Base-by-base conservation (phyloP, 1,139 yeast species). In the Magnusiomyces sp. region DNA sequence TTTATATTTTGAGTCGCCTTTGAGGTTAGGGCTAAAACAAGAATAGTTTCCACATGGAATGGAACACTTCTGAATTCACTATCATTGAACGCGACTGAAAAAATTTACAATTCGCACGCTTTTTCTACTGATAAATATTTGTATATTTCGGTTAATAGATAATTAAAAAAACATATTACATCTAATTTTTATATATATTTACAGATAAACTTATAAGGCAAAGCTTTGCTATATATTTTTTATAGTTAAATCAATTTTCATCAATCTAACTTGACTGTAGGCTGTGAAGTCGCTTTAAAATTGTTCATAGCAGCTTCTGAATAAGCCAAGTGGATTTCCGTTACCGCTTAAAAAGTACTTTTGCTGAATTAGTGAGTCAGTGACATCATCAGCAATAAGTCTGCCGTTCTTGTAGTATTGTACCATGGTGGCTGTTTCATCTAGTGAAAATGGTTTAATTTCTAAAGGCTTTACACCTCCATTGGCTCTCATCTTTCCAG, bases 331-430 rank as follows among this genome's bases (percentile, higher is more conserved):
- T 20, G 53, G 49, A 27, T 50, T 50, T 17, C 53, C 53, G 36
- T 50, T 50, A 43, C 95, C 90, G 56, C 84, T 75, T 36, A 81
- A 62, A 56, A 79, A 76, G 61, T 80, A 79, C 61, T 79, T 78
- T 58, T 81, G 78, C 43, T 71, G 67, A 2, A 71, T 65, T 39
- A 76, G 59, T 50, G 65, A 69, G 46, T 72, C 73, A 11, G 64
- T 50, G 5, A 67, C 55, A 29, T 72, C 69, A 61, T 75, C 71
- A 63, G 71, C 67, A 63, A 74, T 69, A 62, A 84, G 74, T 23
- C 81, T 79, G n/a, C 80, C 75, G 20, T 76, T 69, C 46, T 72
- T 64, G 64, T 79, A 77, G 59, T 77, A 81, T 40, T 73, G 68
- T 50, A 87, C 68, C 56, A 84, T 67, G 19, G 71, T 62, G 43